Base-by-base conservation (phyloP, 2,329 filamentous ascomycete genomes). In the Ceratocystis destructans region DNA sequence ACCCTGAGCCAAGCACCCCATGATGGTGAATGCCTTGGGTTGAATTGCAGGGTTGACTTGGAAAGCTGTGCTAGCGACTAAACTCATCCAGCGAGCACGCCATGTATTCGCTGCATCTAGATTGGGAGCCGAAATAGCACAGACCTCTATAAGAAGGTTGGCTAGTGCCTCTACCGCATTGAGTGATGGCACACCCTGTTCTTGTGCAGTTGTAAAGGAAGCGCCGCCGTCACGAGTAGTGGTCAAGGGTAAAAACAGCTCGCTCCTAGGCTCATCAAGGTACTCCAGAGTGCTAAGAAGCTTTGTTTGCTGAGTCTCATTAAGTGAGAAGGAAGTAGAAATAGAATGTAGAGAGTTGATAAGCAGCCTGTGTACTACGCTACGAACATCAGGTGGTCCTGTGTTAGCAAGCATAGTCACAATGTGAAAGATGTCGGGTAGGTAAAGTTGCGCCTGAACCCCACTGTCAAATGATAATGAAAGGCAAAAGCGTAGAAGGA, bases 21-120 rank as follows among this genome's bases (percentile, higher is more conserved):
- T 87, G 50, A 88, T 85, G 1, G 84, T 82, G 70, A 88, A 88
- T 1, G 86, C 86, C 22, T 84, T 78, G 5, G 86, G 85, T 69
- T 88, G 86, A 66, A 88, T 86, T 1, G 86, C 85, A 7, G 85
- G 86, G 71, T 88, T 88, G 71, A 85, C 87, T 72, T 88, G 86
- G 72, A 88, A 88, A 0, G 86, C 86, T 8, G 85, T 88, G 71
- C 86, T 88, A 17, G 86, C 85, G 48, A 88, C 85, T 25, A 88
- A 76, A 70, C 85, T 87, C 86, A 88, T 88, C 86, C 86, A 88
- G 22, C 86, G 80, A 22, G 86, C 85, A 31, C 86, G 81, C 86
- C 86, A 88, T 17, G 83, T 80, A 71, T 88, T 88, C 25, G 84
- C 82, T 71, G 86, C 77, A 70, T 88, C 84, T 7, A 83, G 75